These are phyloP conservation scores for Phoenix dactylifera DNA, from an alignment of 176 grass and related monocot species.

Conservation along the genomic window DNA sequence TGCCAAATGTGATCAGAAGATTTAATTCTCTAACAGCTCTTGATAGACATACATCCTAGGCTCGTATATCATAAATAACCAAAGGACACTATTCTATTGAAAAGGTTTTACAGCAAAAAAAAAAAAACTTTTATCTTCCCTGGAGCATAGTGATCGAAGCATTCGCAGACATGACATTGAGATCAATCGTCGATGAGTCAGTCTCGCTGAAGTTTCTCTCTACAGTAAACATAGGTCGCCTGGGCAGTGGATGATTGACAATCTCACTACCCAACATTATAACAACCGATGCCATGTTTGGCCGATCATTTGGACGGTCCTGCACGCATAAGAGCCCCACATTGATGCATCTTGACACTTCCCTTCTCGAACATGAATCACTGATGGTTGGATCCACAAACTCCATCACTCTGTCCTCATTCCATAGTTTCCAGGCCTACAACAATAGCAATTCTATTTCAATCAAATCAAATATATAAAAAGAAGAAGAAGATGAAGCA, in stretches of 20 bases:
- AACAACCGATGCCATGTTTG: background rate
- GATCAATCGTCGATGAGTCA: background rate
- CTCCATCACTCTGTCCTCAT: background rate
- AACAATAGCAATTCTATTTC: background rate
- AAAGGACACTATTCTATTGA: no score
- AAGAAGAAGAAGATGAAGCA: no score
- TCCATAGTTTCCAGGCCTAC: constrained; percentile 4
- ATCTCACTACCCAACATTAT: constrained; percentile 8
- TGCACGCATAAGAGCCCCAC: constrained; percentile 5
- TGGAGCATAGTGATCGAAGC: background rate
- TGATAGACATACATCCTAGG: no score
- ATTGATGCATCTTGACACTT: background rate
- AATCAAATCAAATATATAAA: no score
- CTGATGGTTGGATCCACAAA: background rate
- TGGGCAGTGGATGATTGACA: background rate
- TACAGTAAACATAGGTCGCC: background rate
- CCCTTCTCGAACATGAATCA: background rate
- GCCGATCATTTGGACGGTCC: constrained; percentile 5
- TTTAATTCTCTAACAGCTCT: no score
- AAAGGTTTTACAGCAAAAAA: no score
- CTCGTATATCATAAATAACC: no score
- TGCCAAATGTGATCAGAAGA: no score
- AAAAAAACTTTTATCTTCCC: background rate
- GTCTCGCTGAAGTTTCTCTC: background rate
- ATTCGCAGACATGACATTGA: background rate